Evolutionary conservation across 805 yeast species (phyloP).

Genomic region (Starmera dryadoides): DNA sequence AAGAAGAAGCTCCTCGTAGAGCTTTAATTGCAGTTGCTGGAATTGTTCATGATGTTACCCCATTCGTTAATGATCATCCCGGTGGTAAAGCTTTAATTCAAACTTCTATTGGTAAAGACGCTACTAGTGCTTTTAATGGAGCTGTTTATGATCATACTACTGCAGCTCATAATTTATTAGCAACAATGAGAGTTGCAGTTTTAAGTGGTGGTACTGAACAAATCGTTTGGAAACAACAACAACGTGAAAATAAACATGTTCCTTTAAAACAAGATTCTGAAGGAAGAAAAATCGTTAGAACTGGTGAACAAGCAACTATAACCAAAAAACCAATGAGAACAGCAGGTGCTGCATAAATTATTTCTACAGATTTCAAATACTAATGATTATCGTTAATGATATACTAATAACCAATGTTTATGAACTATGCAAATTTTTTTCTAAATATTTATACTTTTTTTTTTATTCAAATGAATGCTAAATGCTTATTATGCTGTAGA

Average conservation of each 20-base stretch:
- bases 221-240: constrained; percentile 69
- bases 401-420: no score
- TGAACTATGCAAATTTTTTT: no score
- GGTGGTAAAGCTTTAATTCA: constrained; percentile 79
- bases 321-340: constrained; percentile 32
- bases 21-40: constrained; percentile 81
- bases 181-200: constrained; percentile 91
- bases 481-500: no score
- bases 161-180: constrained; percentile 84
- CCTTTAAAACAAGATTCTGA: constrained; percentile 41
- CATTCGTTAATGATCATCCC: constrained; percentile 87
- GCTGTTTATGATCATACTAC: constrained; percentile 92
- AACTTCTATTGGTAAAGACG: constrained; percentile 87
- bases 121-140: constrained; percentile 90
- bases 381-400: no score
- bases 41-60: constrained; percentile 89
- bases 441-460: no score
- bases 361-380: no score
- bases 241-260: constrained; percentile 51
- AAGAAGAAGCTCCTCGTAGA: constrained; percentile 39
- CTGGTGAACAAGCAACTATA: constrained; percentile 46
- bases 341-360: constrained; percentile 43
- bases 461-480: no score
- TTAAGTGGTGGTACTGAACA: constrained; percentile 72
- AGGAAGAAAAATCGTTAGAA: constrained; percentile 46